These are phyloP conservation scores for Glonium stellatum DNA, from an alignment of 495 filamentous ascomycete genomes.

Conservation along the genomic window DNA sequence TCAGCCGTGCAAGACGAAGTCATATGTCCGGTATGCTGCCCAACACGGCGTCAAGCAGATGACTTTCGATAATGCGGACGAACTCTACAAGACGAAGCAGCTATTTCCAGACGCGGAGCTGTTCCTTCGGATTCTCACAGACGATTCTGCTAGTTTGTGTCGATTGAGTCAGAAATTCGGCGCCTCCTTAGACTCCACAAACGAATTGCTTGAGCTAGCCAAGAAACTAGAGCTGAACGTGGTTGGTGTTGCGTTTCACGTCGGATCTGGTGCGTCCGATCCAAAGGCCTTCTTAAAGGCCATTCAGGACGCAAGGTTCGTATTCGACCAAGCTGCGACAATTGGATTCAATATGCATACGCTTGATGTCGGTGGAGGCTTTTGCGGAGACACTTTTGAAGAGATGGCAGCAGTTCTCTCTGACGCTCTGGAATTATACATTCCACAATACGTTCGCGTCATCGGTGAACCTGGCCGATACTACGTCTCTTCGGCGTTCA, in stretches of 20 bases:
- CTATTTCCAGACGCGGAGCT: constrained; percentile 84
- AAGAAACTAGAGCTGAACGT: constrained; percentile 89
- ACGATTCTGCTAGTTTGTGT: constrained; percentile 91
- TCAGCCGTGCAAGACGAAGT: constrained; percentile 98
- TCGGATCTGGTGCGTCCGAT: constrained; percentile 91
- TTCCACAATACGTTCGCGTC: constrained; percentile 76
- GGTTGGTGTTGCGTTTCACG: constrained; percentile 94
- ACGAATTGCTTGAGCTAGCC: constrained; percentile 70
- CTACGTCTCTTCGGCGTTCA: constrained; percentile 90
- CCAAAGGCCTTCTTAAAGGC: constrained; percentile 81
- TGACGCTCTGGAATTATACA: constrained; percentile 74
- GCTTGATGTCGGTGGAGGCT: constrained; percentile 92
- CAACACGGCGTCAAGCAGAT: constrained; percentile 87
- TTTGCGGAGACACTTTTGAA: constrained; percentile 82
- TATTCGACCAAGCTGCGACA: constrained; percentile 79
- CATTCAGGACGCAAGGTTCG: constrained; percentile 74
- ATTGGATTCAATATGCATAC: constrained; percentile 77
- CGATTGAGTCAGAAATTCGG: constrained; percentile 95
- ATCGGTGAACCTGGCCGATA: constrained; percentile 96
- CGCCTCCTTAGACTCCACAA: constrained; percentile 73
- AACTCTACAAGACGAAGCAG: constrained; percentile 94
- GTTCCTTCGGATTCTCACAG: constrained; percentile 87
- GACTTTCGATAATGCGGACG: constrained; percentile 97
- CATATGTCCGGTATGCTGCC: constrained; percentile 83
- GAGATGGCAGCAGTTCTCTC: constrained; percentile 76